phyloP scores from a whole-genome alignment of 768 basidiomycete genomes.

The Boletus rex-veris region DNA sequence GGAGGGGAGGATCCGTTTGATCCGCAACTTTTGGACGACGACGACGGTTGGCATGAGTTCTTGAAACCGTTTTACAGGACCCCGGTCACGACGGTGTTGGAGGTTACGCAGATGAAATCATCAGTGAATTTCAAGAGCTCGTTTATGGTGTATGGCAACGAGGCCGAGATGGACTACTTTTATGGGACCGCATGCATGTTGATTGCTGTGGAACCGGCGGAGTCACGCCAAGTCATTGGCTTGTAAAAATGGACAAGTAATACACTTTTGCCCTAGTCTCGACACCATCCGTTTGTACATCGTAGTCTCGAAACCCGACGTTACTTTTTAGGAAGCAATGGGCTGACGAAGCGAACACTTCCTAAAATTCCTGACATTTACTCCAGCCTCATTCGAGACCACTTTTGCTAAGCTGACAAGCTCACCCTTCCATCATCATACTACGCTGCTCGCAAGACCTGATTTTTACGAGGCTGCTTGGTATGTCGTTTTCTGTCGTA shows the following conservation, averaged over 20 bases:
- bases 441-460: too few species aligned
- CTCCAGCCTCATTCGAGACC: too few species aligned
- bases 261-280: neutral
- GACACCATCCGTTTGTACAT: too few species aligned
- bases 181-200: slow-evolving; percentile 18
- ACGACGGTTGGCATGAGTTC: too few species aligned
- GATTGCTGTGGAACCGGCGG: slow-evolving; percentile 1
- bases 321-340: too few species aligned
- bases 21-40: neutral
- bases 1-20: neutral
- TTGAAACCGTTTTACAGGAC: neutral
- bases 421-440: too few species aligned
- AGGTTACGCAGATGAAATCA: slow-evolving; percentile 10
- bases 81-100: slow-evolving; percentile 5
- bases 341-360: too few species aligned
- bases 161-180: slow-evolving; percentile 1
- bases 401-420: too few species aligned
- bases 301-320: too few species aligned
- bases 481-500: too few species aligned
- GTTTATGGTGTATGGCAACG: slow-evolving; percentile 2
- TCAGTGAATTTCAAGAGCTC: neutral
- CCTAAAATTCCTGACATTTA: too few species aligned
- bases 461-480: too few species aligned
- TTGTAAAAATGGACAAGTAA: neutral
- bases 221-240: neutral